Evolutionary conservation across 1,139 yeast genomes (phyloP), one percentile per base, ranked within the genome.

Genomic region (Zygotorulaspora mrakii): DNA sequence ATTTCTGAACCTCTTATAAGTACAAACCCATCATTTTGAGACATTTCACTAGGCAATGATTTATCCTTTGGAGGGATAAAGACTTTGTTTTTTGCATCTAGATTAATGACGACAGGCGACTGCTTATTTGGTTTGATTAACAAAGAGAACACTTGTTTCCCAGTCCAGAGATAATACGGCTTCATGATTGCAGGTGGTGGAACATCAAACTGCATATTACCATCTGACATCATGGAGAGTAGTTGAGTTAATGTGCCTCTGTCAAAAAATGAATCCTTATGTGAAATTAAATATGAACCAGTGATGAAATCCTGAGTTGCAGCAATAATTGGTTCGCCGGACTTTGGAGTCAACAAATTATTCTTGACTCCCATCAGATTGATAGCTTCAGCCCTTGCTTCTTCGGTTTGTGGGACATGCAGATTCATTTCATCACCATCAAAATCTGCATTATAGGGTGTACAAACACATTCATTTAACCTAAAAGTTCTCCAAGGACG

Each of bases 381-480:
- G 64, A 91, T 87, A 12, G 98, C 98, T 66, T 94, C 98, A 0
- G 98, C 95, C 53, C 98, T 73, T 1, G 98, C 98, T 65, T 94
- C 99, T 65, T 94, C 98, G 0, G 98, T 91, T 67, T 94, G 99
- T 2, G 98, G 98, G 31, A 94, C 98, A 61, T 94, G 99, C 61
- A 94, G 72, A 64, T 94, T 94, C 99, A 94, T 94, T 67, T 94
- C 99, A 67, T 94, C 99, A 65, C 99, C 99, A 66, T 94, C 99
- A 61, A 94, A 94, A 76, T 94, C 99, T 30, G 99, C 99, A 65
- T 94, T 94, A 67, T 91, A 94, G 1, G 98, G 98, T 0, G 98
- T 91, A 71, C 99, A 94, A 11, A 91, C 98, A 82, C 99, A 94
- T 66, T 94, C 99, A 60, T 94, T 94, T 54, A 94, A 74, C 53